Evolutionary conservation across 2,329 filamentous ascomycete genomes (phyloP), one percentile per base, ranked within the genome.

Genomic region (Trichoderma sp.): DNA sequence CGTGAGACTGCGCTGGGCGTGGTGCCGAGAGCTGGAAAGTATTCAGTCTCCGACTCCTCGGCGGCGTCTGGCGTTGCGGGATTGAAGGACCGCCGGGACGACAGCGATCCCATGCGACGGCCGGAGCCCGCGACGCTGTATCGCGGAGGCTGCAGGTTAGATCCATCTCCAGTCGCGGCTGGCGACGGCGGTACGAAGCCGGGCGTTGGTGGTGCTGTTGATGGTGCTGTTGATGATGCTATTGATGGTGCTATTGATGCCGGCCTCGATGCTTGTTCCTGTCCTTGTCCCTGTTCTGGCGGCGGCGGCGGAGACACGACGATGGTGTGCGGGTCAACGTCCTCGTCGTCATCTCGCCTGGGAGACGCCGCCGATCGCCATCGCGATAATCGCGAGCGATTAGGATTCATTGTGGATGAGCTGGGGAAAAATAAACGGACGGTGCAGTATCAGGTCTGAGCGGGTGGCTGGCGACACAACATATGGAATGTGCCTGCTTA

Each of bases 41-140:
- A 69, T 13, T 65, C 68, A n/a, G 58, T 61, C 19, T 59, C 56
- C 5, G 64, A 59, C 8, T 68, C 68, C 8, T 52, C 56, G 52
- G 17, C 19, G 12, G 64, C 64, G 29, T 67, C 68, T 56, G 57
- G 66, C 22, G 66, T 68, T 17, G 50, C 35, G 25, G 37, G 59
- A 29, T 56, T 64, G 27, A 48, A 37, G 29, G 64, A 67, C 10
- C 32, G 58, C 13, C 56, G 64, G 7, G 61, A 60, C 35, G 67
- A 56, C 39, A 60, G 27, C 15, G 66, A 57, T 19, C 35, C 15
- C 34, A 45, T 8, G 2, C 64, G 56, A 8, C 42, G 54, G 3
- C 22, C 9, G 15, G 52, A 48, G 37, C 34, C 42, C 8, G 34
- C 12, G 12, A 37, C 56, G 27, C 34, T 15, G 27, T 60, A 59